Evolutionary conservation across 2,329 filamentous ascomycete species (phyloP).

Genomic region (Neurospora sp.): DNA sequence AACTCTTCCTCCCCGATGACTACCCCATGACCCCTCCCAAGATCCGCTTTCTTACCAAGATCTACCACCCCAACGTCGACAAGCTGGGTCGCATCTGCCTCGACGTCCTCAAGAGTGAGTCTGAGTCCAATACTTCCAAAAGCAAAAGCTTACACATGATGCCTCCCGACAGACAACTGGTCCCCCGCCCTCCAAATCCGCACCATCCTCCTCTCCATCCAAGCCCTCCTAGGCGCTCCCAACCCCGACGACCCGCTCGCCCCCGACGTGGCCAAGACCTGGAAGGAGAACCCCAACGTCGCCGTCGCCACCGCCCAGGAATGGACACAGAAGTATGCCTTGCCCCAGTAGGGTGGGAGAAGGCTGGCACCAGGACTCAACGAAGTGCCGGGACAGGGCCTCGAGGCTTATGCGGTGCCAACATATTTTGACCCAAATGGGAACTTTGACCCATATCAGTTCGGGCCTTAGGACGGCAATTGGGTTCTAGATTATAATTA

Average conservation of each 20-base stretch:
- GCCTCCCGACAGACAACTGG: conserved; percentile 69
- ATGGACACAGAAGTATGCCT: conserved; percentile 81
- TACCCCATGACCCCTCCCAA: conserved; percentile 99
- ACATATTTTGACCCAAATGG: neutral
- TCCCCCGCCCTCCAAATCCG: conserved; percentile 95
- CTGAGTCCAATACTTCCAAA: conserved; percentile 1
- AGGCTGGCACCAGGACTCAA: neutral
- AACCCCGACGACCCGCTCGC: conserved; percentile 98
- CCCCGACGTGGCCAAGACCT: conserved; percentile 92
- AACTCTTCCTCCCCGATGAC: conserved; percentile 95
- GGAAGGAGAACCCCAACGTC: conserved; percentile 91
- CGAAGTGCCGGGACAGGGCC: neutral
- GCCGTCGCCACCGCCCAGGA: conserved; percentile 87
- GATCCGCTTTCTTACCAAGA: conserved; percentile 97
- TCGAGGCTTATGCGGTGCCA: neutral
- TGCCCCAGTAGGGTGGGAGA: conserved; percentile 26
- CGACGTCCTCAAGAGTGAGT: conserved; percentile 88
- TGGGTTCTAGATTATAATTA: neutral
- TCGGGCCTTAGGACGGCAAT: neutral
- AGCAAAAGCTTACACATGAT: neutral
- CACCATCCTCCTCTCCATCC: conserved; percentile 96
- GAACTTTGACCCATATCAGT: neutral
- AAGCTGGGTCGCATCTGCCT: conserved; percentile 94
- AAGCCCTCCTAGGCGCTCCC: conserved; percentile 87
- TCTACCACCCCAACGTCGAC: conserved; percentile 98